A percentile compares a stretch with the other conserved stretches of the same genome.
Evolutionary conservation across 306 rosid species (phyloP).

Genomic region (Trifolium fragiferum): DNA sequence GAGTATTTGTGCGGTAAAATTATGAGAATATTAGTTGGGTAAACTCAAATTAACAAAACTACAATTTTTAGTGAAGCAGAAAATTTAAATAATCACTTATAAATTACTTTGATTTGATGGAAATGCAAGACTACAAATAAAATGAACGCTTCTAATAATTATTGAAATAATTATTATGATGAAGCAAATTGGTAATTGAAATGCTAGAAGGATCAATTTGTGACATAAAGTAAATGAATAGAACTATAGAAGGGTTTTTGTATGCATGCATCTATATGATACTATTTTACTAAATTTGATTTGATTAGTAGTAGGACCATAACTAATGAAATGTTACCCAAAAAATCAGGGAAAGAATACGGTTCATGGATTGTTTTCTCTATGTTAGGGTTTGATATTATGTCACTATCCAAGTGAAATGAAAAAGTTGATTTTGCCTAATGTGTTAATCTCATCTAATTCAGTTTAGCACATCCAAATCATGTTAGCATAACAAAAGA

Average conservation of each 20-base stretch:
- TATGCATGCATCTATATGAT: slow-evolving; percentile 49
- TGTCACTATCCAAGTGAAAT: slow-evolving; percentile 43
- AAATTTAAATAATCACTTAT: too few species aligned
- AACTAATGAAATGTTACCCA: slow-evolving; percentile 45
- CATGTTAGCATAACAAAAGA: slow-evolving; percentile 37
- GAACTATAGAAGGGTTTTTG: slow-evolving; percentile 16
- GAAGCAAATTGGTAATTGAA: slow-evolving; percentile 26
- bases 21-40: neutral
- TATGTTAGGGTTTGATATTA: slow-evolving; percentile 39
- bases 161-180: slow-evolving; percentile 26
- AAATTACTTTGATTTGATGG: neutral
- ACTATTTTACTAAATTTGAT: slow-evolving; percentile 32
- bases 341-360: slow-evolving; percentile 33
- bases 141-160: neutral
- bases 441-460: slow-evolving; percentile 20
- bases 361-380: slow-evolving; percentile 46
- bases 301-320: slow-evolving; percentile 50
- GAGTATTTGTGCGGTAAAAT: too few species aligned
- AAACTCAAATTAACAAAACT: neutral
- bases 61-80: neutral
- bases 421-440: slow-evolving; percentile 37
- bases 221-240: slow-evolving; percentile 25
- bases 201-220: slow-evolving; percentile 4
- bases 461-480: slow-evolving; percentile 21
- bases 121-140: neutral